Evolutionary conservation across 2,329 filamentous ascomycete species (phyloP), one percentile per base, ranked within the genome.

Genomic region (Ceratocystis huliohia): DNA sequence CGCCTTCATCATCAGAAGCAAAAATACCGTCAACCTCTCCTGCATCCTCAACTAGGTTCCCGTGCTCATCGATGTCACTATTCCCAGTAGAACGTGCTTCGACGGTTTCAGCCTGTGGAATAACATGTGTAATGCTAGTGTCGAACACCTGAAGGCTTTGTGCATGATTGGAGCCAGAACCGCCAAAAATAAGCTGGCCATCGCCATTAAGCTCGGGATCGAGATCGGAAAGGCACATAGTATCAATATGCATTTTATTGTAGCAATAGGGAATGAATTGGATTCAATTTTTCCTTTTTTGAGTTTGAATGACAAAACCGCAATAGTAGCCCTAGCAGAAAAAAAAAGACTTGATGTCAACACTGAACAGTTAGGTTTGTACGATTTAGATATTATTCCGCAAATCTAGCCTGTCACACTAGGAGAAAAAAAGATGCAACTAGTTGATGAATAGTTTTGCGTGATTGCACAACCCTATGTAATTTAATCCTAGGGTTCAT

Each of bases 11-110:
- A 17, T 61, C 64, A 48, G 56, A 59, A 30, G 65, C 68, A 61
- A 69, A 69, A 30, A 69, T 64, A 41, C 67, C 66, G 48, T 69
- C 66, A 25, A 33, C 46, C 8, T 56, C 33, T 30, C 61, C 64
- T 10, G 25, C 41, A 15, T 57, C 37, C 30, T 13, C 20, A 45
- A n/a, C 25, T 30, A 5, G 3, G 61, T 48, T 22, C 44, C 4
- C 22, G 5, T 37, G n/a, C 13, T 15, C 20, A 48, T 48, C 41
- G 41, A 2, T 10, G 15, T 30, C 44, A 30, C 61, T 63, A 15
- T 7, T 7, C 13, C n/a, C 28, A 17, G 56, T 15, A 30, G 56
- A 59, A n/a, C 20, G 30, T 5, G 25, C 28, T 22, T 59, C 56
- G 56, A 59, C 30, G 30, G 37, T 20, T 59, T 59, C 56, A 33